Evolutionary conservation across 2,329 filamentous ascomycete genomes (phyloP).

Genomic region (Fusarium sambucinum): DNA sequence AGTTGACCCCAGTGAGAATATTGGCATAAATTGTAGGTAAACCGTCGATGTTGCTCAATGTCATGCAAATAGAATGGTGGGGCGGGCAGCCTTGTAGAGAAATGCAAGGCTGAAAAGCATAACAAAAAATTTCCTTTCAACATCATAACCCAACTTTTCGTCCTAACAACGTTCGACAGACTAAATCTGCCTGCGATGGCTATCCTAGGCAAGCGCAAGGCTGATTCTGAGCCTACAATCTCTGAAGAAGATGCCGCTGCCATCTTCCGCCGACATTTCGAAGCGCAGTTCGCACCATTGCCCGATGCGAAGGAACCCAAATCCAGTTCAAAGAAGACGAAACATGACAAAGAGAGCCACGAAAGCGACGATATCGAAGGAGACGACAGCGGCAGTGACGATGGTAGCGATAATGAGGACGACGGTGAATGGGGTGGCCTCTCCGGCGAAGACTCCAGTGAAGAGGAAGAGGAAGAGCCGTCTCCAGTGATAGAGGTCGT

Average conservation of each 20-base stretch:
- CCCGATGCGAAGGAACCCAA: slow-evolving; percentile 50
- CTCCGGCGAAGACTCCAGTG: slow-evolving; percentile 42
- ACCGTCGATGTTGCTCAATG: not conserved
- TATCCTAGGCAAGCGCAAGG: slow-evolving; percentile 64
- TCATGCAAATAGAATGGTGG: slow-evolving; percentile 27
- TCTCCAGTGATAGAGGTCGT: slow-evolving; percentile 67
- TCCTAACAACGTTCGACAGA: slow-evolving; percentile 6
- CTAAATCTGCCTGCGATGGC: slow-evolving; percentile 52
- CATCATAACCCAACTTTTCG: slow-evolving; percentile 6
- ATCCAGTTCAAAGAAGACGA: slow-evolving; percentile 47
- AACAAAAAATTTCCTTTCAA: slow-evolving; percentile 36
- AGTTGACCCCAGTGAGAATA: too few relatives aligned
- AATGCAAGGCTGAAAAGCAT: slow-evolving; percentile 43
- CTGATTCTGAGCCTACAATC: slow-evolving; percentile 45
- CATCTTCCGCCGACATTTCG: slow-evolving; percentile 86
- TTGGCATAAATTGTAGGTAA: not conserved
- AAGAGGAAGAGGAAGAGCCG: slow-evolving; percentile 44
- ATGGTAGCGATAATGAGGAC: slow-evolving; percentile 39
- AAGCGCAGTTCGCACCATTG: slow-evolving; percentile 86
- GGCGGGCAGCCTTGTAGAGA: slow-evolving; percentile 47
- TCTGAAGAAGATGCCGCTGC: slow-evolving; percentile 72
- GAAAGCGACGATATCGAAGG: slow-evolving; percentile 55
- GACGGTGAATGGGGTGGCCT: slow-evolving; percentile 49
- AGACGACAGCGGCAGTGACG: slow-evolving; percentile 45
- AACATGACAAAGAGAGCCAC: slow-evolving; percentile 43